Percentiles rank a stretch among this genome's conserved stretches.
Conservation (phyloP, 306 rosid species). For the Gastrolobium villosum region DNA sequence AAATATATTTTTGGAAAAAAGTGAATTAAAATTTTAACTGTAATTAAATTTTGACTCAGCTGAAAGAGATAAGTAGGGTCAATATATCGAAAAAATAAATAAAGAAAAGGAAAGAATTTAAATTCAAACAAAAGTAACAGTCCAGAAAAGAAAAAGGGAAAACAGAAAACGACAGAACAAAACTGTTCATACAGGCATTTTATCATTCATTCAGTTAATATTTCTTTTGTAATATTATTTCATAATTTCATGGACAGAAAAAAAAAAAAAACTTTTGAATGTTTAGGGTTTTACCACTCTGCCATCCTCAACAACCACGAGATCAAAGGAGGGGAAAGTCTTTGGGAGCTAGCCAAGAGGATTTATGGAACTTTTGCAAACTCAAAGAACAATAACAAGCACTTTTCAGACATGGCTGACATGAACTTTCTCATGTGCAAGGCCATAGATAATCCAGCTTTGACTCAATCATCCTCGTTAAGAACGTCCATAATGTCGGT, state of each 20-base stretch:
- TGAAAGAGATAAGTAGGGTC: too few species aligned
- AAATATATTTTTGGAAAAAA: too few species aligned
- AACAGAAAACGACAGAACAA: too few species aligned
- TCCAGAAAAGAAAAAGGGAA: too few species aligned
- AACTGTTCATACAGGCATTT: too few species aligned
- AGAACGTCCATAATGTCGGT: conserved; percentile 63
- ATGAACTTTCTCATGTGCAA: conserved; percentile 66
- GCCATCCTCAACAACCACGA: conserved; percentile 64
- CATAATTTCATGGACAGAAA: neutral
- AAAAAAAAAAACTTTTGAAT: neutral
- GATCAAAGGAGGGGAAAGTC: conserved; percentile 63
- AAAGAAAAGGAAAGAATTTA: too few species aligned
- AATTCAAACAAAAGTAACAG: too few species aligned
- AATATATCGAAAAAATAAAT: too few species aligned
- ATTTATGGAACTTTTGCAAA: conserved; percentile 50
- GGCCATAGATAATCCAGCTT: conserved; percentile 64
- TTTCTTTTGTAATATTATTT: too few species aligned
- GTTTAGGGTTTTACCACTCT: conserved; percentile 76
- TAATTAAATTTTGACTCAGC: too few species aligned
- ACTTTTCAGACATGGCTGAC: conserved; percentile 74
- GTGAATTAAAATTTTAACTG: too few species aligned
- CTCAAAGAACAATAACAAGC: conserved; percentile 60
- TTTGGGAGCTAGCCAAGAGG: conserved; percentile 71
- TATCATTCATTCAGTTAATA: too few species aligned
- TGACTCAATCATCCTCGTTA: conserved; percentile 65